Evolutionary conservation across 1,284 basidiomycete species (phyloP), one percentile per base, ranked within the genome.

Genomic region (Ceratobasidium sp.): DNA sequence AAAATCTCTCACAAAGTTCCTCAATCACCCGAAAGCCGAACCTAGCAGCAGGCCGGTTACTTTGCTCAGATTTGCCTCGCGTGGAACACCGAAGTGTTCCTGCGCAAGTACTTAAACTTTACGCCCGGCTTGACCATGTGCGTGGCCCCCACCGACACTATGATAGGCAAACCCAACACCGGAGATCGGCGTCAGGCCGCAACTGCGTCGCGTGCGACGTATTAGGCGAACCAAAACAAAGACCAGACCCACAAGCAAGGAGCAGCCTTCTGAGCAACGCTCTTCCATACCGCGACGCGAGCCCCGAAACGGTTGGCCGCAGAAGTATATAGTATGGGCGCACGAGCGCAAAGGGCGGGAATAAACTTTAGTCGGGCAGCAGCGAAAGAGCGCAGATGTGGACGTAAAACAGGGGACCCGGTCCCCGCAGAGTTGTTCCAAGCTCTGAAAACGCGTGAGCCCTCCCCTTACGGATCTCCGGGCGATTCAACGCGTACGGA

Each of bases 351-450:
- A 6, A 19, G 57, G 31, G 33, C n/a, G 57, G 57, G 57, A 60
- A 60, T 41, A 33, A 60, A 41, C 36, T 41, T 41, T 17, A 41
- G 36, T 41, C 19, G 36, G 11, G 36, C 11, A 11, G 36, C 36
- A 41, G 36, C 19, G 36, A 33, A 33, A n/a, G 19, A 19, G 41
- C 31, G 36, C 33, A 41, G 31, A 29, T 17, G 57, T 29, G 27
- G 31, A 29, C 6, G 36, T 5, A 24, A 27, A 57, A 22, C 3
- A 57, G 27, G 15, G 11, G 57, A 19, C 57, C n/a, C 57, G 2
- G 57, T 60, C 57, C 57, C 57, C 57, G 57, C 57, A 60, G 57
- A 60, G 57, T 60, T 60, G 57, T 60, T 60, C 57, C 57, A 60
- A 60, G 57, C 57, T 60, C 57, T 9, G 50, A 41, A 11, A 5